phyloP scores from a whole-genome alignment of 2,329 filamentous ascomycete species.

The Ambrosiella xylebori region DNA sequence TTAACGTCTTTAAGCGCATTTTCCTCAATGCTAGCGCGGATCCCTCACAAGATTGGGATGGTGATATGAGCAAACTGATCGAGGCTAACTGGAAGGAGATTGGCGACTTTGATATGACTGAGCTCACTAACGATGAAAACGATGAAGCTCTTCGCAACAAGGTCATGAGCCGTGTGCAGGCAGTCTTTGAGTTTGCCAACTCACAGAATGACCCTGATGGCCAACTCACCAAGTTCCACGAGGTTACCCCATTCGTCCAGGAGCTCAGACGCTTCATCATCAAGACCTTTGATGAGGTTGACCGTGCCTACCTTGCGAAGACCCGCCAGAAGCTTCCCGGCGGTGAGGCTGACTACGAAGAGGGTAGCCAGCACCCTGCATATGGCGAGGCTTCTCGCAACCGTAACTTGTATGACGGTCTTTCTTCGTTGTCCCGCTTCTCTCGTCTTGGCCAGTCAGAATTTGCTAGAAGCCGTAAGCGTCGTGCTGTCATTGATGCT shows the following conservation, averaged over 20 bases:
- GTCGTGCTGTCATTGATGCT: background rate
- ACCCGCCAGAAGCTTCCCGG: slow-evolving; percentile 12
- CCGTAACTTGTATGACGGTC: slow-evolving; percentile 11
- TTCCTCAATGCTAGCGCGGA: slow-evolving; percentile 17
- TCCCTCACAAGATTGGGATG: slow-evolving; percentile 16
- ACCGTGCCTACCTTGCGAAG: slow-evolving; percentile 12
- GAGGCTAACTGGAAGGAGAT: slow-evolving; percentile 11
- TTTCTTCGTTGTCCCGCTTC: slow-evolving; percentile 11
- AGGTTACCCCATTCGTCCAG: slow-evolving; percentile 10
- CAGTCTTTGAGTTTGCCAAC: slow-evolving; percentile 10
- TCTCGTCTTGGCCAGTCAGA: slow-evolving; percentile 9
- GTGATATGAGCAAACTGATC: slow-evolving; percentile 12
- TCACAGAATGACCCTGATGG: slow-evolving; percentile 6
- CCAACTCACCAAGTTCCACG: slow-evolving; percentile 8
- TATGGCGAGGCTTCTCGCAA: slow-evolving; percentile 9
- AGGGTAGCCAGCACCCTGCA: slow-evolving; percentile 4
- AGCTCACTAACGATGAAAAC: slow-evolving; percentile 9
- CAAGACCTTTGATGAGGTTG: slow-evolving; percentile 13
- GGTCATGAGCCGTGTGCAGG: slow-evolving; percentile 5
- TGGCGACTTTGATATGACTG: slow-evolving; percentile 10
- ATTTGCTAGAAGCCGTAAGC: slow-evolving; percentile 10
- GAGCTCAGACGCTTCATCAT: slow-evolving; percentile 11
- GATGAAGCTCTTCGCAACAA: slow-evolving; percentile 7
- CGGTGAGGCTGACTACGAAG: slow-evolving; percentile 8
- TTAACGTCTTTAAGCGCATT: slow-evolving; percentile 19